Evolutionary conservation across 2,329 filamentous ascomycete species (phyloP), one percentile per base, ranked within the genome.

Genomic region (Aspergillus udagawae): DNA sequence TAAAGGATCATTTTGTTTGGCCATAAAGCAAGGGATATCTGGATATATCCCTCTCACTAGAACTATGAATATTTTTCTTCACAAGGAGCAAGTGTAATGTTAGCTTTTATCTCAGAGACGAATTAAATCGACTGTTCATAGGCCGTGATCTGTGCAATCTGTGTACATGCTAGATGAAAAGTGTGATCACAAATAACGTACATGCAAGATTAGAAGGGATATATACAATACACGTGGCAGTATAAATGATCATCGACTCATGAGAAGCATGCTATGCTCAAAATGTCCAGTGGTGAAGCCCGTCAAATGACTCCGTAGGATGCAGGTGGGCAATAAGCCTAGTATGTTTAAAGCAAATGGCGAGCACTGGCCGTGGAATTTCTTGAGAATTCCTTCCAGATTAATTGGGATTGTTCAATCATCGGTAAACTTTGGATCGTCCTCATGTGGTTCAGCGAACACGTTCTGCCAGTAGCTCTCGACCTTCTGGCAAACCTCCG

Each of bases 381-480:
- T 14, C 32, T 38, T 38, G 32, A 17, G 14, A 38, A 38, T 38
- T 10, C 8, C 42, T 45, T 45, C 20, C 2, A 23, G 3, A 7
- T 17, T 1, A 5, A 5, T 38, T 14, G 51, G 35, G 20, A 35
- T 20, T 41, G 45, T 56, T 65, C 57, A 69, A 32, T 62, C 64
- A 6, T 63, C 60, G 17, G 63, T 62, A 42, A 74, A 75, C 32
- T 69, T 64, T 1, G 70, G 68, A 41, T 72, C 70, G 51, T 70
- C 67, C 1, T 70, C 65, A 52, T 69, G 68, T 25, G 70, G 63
- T 53, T 69, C 62, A 17, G 69, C 69, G 61, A 74, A 74, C 8
- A 73, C 69, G 56, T 70, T 66, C 9, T 64, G 56, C 71, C 71
- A 74, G 54, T 74, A 74, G 42, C 65, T 62, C 45, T 72, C 63